These are phyloP conservation scores for Claviceps spartinae DNA, from an alignment of 2,329 filamentous ascomycete species.

Conservation along the genomic window DNA sequence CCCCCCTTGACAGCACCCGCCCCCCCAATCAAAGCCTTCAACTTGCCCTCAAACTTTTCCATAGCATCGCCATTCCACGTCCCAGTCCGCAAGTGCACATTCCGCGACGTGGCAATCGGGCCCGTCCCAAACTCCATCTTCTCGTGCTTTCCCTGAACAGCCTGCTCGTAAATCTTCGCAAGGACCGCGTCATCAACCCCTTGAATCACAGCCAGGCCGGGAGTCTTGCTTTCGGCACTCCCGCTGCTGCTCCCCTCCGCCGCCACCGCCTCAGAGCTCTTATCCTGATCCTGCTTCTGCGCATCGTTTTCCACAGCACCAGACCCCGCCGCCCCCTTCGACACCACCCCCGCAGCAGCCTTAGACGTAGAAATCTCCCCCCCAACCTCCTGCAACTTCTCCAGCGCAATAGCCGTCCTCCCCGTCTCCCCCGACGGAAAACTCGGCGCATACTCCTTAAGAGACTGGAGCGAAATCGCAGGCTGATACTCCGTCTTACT, in stretches of 20 bases:
- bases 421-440: slow-evolving; percentile 15
- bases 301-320: slow-evolving; percentile 8
- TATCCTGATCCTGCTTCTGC: slow-evolving; percentile 14
- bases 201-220: slow-evolving; percentile 13
- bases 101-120: slow-evolving; percentile 19
- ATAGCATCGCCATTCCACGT: slow-evolving; percentile 22
- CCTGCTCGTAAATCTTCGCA: slow-evolving; percentile 19
- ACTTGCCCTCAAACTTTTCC: slow-evolving; percentile 26
- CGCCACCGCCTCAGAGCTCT: slow-evolving; percentile 15
- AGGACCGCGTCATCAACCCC: slow-evolving; percentile 21
- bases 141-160: slow-evolving; percentile 24
- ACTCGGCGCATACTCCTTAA: slow-evolving; percentile 18
- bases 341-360: too few species aligned
- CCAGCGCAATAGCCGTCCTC: slow-evolving; percentile 20
- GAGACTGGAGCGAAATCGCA: slow-evolving; percentile 18
- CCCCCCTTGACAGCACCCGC: neutral
- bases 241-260: slow-evolving; percentile 18
- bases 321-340: too few species aligned
- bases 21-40: slow-evolving; percentile 18
- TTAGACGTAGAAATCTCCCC: too few species aligned
- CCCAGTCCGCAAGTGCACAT: slow-evolving; percentile 24
- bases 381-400: slow-evolving; percentile 22
- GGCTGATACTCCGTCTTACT: slow-evolving; percentile 18
- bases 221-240: slow-evolving; percentile 4
- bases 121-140: slow-evolving; percentile 20